Base-by-base conservation (phyloP, 2,329 filamentous ascomycete species). In the Botrytis aclada region DNA sequence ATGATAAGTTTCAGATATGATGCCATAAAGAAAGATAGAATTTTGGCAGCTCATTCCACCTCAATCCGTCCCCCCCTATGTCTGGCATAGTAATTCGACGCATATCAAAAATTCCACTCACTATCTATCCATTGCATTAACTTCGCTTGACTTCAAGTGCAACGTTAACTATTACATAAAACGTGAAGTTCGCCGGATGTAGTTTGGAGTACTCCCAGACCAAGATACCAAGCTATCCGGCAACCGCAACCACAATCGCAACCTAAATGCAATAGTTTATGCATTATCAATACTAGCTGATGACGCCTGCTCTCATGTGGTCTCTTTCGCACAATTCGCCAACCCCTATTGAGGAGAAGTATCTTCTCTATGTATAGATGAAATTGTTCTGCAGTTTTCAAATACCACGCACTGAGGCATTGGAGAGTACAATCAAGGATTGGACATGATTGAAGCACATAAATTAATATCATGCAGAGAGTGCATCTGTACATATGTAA, bases 241-340 rank as follows among this genome's bases (percentile, higher is more conserved):
- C 25, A 25, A 41, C 37, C 18, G 43, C 29, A 41, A 29, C 7
- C 18, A 8, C 41, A 64, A 51, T 51, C 8, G 14, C 25, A 51
- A 51, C 14, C 47, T 51, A 66, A 51, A 20, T 9, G 32, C 32
- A 54, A 66, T 39, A 51, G 14, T 39, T 12, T 54, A n/a, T 54
- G 47, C 47, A 54, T 54, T 54, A 54, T 66, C 32, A 66, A 7
- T 34, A 66, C 45, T 66, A 66, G 63, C 32, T 51, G 32, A 66
- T 14, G 22, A 39, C 12, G 32, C 63, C 12, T 66, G 32, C 29
- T 37, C 20, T 39, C 14, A 10, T 37, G 18, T 14, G 4, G 22
- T 3, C 8, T 29, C 18, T 45, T 37, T 12, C 29, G 20, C 18
- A n/a, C 39, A 39, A 10, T 10, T 10, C 32, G n/a, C 25, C 4